Evolutionary conservation across 169 alveolate species (phyloP), one percentile per base, ranked within the genome.

Genomic region (Nephromyces sp.): DNA sequence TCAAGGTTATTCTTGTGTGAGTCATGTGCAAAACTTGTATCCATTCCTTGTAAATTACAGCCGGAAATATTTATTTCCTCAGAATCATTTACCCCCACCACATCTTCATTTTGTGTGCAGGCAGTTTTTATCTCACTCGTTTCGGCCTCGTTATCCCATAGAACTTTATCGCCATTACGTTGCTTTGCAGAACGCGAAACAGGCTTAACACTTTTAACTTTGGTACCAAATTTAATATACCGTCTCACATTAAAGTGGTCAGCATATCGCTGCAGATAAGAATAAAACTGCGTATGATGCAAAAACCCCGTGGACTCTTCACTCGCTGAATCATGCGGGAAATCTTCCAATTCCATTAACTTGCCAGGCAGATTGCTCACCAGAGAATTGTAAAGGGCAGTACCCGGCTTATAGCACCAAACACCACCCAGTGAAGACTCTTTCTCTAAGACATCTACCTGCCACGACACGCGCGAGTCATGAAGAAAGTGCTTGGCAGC

Each of bases 181-280:
- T 43, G 15, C 57, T 15, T 15, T n/a, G 57, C 25, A 43, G 15
- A 43, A 43, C 15, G 15, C 25, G 25, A 43, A 43, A n/a, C 15
- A 15, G 57, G 57, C 15, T 15, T 43, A 8, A 62, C 68, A 8
- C 66, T 62, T 21, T 62, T 57, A 8, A 62, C 68, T 8, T 8
- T 8, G 66, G 15, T 15, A 8, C 33, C 8, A 8, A 62, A n/a
- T 24, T 57, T 15, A n/a, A 62, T 62, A 24, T 21, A 21, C 8
- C 28, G 33, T 8, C n/a, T 24, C n/a, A 62, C 66, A 57, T 8
- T n/a, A n/a, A 15, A 62, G 63, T 15, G 15, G 51, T 62, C 68
- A 8, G 68, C 68, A n/a, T 62, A 62, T n/a, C 33, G n/a, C 51
- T n/a, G 63, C 68, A 62, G 51, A 62, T 62, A 62, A 21, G 15